Conservation (phyloP, 192 early-diverging fungal species). For the Gorgonomyces haynaldii region DNA sequence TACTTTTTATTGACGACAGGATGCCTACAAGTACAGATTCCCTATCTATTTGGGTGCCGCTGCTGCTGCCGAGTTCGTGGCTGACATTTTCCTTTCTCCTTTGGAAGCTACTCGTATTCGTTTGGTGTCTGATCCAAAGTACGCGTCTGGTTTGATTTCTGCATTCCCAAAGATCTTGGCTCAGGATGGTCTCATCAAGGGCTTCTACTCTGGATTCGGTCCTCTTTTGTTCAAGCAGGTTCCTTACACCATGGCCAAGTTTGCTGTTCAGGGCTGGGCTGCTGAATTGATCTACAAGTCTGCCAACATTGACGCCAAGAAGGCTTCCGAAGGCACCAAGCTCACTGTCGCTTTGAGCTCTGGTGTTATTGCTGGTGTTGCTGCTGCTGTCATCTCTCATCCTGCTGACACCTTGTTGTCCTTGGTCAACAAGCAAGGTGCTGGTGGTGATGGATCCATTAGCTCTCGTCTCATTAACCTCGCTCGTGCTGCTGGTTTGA, state of each 20-base stretch:
- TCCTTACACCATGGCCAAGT: slow-evolving; percentile 74
- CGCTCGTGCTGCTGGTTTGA: slow-evolving; percentile 41
- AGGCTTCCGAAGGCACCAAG: slow-evolving; percentile 28
- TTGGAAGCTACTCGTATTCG: slow-evolving; percentile 66
- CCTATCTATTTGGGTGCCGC: slow-evolving; percentile 53
- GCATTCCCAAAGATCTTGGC: slow-evolving; percentile 47
- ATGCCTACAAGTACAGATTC: slow-evolving; percentile 45
- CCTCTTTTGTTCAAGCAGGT: slow-evolving; percentile 68
- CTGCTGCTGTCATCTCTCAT: slow-evolving; percentile 55
- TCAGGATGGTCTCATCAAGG: slow-evolving; percentile 53
- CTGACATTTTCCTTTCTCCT: slow-evolving; percentile 63
- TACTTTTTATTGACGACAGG: too few species aligned
- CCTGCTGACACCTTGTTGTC: slow-evolving; percentile 60
- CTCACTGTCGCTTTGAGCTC: slow-evolving; percentile 38
- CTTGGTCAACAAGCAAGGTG: slow-evolving; percentile 65
- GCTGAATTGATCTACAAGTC: slow-evolving; percentile 37
- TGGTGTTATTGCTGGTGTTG: slow-evolving; percentile 57
- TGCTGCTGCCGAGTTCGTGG: slow-evolving; percentile 63
- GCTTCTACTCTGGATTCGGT: slow-evolving; percentile 69
- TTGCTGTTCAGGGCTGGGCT: slow-evolving; percentile 51
- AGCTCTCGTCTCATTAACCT: slow-evolving; percentile 39
- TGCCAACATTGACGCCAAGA: slow-evolving; percentile 29
- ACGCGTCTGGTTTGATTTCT: slow-evolving; percentile 46
- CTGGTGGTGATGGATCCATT: slow-evolving; percentile 32
- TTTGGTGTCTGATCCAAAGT: slow-evolving; percentile 56